Percentiles rank a stretch among this genome's conserved stretches.
phyloP scores from a whole-genome alignment of 768 basidiomycete species.

The Porphyrellus cyaneotinctus region DNA sequence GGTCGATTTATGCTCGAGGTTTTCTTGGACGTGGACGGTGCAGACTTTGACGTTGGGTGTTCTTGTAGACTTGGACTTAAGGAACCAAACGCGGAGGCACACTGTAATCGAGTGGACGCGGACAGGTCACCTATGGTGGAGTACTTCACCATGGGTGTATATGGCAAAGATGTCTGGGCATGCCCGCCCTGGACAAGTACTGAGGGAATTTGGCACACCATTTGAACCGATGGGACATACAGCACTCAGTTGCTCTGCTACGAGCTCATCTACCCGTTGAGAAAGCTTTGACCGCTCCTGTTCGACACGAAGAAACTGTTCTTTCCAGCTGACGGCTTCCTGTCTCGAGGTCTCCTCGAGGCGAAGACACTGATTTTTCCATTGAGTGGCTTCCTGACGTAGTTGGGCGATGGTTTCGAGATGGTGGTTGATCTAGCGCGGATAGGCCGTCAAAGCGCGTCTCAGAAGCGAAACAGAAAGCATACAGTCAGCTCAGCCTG shows the following conservation, averaged over 20 bases:
- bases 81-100: conserved; percentile 16
- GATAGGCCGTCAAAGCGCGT: neutral
- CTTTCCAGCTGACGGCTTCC: conserved; percentile 70
- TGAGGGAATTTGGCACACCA: conserved; percentile 1
- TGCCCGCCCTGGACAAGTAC: conserved; percentile 13
- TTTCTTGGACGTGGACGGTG: conserved; percentile 27
- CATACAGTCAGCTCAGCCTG: conserved; percentile 57
- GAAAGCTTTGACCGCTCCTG: conserved; percentile 59
- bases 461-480: neutral
- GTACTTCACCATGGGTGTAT: conserved; percentile 33
- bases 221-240: conserved; percentile 31
- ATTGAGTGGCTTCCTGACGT: conserved; percentile 60
- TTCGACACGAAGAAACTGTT: conserved; percentile 72
- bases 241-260: conserved; percentile 42
- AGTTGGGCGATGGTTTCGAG: conserved; percentile 57
- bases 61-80: conserved; percentile 27
- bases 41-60: conserved; percentile 31
- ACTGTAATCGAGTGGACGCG: conserved; percentile 24
- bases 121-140: conserved; percentile 24
- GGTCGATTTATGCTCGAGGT: conserved; percentile 5
- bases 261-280: conserved; percentile 54
- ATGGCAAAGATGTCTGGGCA: conserved; percentile 20
- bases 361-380: conserved; percentile 63
- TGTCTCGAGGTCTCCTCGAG: conserved; percentile 43
- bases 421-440: conserved; percentile 52